Evolutionary conservation across 176 grass and related monocot genomes (phyloP).

Genomic region (Bonia amplexicaulis): DNA sequence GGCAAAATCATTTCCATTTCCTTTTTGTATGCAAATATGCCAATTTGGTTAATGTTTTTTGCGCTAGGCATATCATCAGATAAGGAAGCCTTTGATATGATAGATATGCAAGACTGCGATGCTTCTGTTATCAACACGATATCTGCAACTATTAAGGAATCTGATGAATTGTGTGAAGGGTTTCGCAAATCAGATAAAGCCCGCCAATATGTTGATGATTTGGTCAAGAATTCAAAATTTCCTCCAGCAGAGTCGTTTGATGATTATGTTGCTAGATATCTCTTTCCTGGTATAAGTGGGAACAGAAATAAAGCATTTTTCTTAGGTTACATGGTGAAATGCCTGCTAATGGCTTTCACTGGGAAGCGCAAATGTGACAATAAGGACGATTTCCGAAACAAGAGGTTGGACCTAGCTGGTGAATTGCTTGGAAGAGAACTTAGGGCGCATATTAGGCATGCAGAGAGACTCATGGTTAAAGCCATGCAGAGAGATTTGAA

Average conservation of each 20-base stretch:
- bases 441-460: slow-evolving; percentile 77
- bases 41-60: slow-evolving; percentile 94
- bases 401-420: slow-evolving; percentile 77
- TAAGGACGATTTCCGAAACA: slow-evolving; percentile 97
- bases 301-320: slow-evolving; percentile 69
- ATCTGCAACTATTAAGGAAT: slow-evolving; percentile 69
- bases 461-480: slow-evolving; percentile 80
- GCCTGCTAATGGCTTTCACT: slow-evolving; percentile 65
- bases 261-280: slow-evolving; percentile 66
- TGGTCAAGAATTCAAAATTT: slow-evolving; percentile 71
- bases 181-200: slow-evolving; percentile 62
- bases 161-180: slow-evolving; percentile 61
- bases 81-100: slow-evolving; percentile 77
- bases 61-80: slow-evolving; percentile 80
- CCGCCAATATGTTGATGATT: slow-evolving; percentile 52
- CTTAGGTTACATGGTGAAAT: slow-evolving; percentile 96
- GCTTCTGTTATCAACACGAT: slow-evolving; percentile 68
- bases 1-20: slow-evolving; percentile 59
- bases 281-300: slow-evolving; percentile 75
- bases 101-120: slow-evolving; percentile 72
- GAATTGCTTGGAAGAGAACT: slow-evolving; percentile 86
- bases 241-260: slow-evolving; percentile 77
- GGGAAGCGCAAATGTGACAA: slow-evolving; percentile 91
- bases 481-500: slow-evolving; percentile 88
- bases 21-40: slow-evolving; percentile 74